phyloP scores from a whole-genome alignment of 75 land plant genomes.

The Pinus albicaulis region DNA sequence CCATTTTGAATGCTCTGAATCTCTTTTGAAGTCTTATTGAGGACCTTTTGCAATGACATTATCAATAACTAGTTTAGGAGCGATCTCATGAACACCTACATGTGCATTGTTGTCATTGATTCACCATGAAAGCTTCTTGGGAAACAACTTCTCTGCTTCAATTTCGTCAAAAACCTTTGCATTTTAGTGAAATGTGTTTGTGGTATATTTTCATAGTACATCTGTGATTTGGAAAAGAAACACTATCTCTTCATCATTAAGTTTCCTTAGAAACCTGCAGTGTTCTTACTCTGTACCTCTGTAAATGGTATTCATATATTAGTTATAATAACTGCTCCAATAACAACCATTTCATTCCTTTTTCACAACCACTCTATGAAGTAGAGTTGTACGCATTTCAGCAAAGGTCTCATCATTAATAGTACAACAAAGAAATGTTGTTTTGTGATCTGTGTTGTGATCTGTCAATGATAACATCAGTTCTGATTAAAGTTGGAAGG shows the following conservation, averaged over 20 bases:
- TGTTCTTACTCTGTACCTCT: conserved; percentile 95
- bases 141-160: conserved; percentile 74
- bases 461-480: no score
- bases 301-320: neutral
- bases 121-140: conserved; percentile 62
- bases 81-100: conserved; percentile 52
- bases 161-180: conserved; percentile 70
- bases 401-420: no score
- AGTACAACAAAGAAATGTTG: no score
- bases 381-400: no score
- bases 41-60: conserved; percentile 8
- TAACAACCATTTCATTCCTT: no score
- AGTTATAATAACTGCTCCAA: no score
- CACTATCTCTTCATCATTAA: conserved; percentile 75
- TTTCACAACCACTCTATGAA: no score
- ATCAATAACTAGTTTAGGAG: conserved; percentile 57
- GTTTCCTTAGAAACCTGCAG: conserved; percentile 93
- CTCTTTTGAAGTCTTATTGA: neutral
- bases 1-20: neutral
- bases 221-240: conserved; percentile 71
- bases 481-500: no score
- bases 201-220: conserved; percentile 63
- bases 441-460: no score
- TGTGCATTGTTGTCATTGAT: conserved; percentile 66
- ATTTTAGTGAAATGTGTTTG: conserved; percentile 82